phyloP scores from a whole-genome alignment of 208 protist genomes.

The Naegleria gruberi region DNA sequence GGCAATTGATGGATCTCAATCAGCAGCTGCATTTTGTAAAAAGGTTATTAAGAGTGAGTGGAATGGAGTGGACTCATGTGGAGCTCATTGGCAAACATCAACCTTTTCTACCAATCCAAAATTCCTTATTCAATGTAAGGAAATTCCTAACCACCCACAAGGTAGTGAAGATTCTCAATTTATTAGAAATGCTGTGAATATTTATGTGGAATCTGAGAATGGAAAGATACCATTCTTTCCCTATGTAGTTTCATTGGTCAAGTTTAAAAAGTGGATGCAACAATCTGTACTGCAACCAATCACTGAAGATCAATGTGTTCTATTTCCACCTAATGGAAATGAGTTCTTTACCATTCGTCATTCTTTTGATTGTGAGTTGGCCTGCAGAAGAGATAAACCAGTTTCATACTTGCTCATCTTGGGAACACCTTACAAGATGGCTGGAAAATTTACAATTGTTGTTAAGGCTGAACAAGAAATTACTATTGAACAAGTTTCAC shows the following conservation, averaged over 20 bases:
- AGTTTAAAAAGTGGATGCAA: background rate
- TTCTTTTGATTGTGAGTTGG: background rate
- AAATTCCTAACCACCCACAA: background rate
- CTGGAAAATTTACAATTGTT: background rate
- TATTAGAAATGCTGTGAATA: background rate
- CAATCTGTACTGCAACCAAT: background rate
- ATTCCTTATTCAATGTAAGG: background rate
- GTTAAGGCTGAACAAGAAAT: background rate
- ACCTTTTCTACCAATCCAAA: background rate
- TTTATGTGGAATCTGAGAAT: background rate
- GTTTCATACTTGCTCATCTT: background rate
- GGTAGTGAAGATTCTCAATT: background rate
- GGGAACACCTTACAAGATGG: background rate
- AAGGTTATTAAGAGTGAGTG: background rate
- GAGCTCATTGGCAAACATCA: background rate
- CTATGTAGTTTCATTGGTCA: background rate
- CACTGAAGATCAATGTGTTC: background rate
- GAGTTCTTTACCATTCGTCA: background rate
- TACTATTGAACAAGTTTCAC: background rate
- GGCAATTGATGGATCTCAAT: background rate
- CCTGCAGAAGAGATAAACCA: background rate
- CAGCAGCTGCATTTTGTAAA: background rate
- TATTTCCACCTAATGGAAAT: background rate
- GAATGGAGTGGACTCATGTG: background rate
- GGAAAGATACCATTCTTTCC: background rate